Evolutionary conservation across 306 rosid species (phyloP).

Genomic region (Morella rubra): DNA sequence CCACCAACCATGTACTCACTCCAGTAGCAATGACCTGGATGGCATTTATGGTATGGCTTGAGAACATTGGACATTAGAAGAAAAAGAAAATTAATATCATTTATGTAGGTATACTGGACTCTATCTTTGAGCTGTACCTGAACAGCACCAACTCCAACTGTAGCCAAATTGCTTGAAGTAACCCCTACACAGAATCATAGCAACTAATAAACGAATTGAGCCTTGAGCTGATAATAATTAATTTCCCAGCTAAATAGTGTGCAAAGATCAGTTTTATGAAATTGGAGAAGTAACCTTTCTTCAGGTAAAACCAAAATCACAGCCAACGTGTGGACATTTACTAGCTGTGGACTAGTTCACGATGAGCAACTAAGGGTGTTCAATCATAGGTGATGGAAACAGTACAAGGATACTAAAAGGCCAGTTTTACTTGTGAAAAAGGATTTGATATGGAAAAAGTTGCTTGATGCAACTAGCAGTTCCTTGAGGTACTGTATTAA

Average conservation of each 20-base stretch:
- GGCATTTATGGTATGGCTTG: slow-evolving; percentile 28
- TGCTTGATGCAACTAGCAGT: not conserved
- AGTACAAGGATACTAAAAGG: not conserved
- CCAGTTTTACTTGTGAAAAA: not conserved
- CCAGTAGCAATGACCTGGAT: slow-evolving; percentile 78
- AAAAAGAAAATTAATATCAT: slow-evolving; percentile 6
- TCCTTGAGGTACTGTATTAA: not conserved
- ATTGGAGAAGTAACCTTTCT: not conserved
- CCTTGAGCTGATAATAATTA: not conserved
- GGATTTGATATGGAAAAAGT: not conserved
- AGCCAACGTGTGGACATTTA: not conserved
- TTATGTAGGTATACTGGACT: not conserved
- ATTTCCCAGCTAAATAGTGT: not conserved
- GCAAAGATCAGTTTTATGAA: not conserved
- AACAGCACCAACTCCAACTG: slow-evolving; percentile 83
- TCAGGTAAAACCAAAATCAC: not conserved
- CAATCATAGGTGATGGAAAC: not conserved
- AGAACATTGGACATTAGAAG: slow-evolving; percentile 19
- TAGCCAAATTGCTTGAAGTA: slow-evolving; percentile 68
- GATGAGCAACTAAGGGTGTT: not conserved
- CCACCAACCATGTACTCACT: slow-evolving; percentile 79
- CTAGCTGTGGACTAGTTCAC: not conserved
- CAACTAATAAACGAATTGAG: slow-evolving; percentile 19
- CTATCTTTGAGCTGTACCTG: slow-evolving; percentile 60
- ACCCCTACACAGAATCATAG: slow-evolving; percentile 53